Conservation (phyloP, 1,139 yeast species). For the Meyerozyma sp. region DNA sequence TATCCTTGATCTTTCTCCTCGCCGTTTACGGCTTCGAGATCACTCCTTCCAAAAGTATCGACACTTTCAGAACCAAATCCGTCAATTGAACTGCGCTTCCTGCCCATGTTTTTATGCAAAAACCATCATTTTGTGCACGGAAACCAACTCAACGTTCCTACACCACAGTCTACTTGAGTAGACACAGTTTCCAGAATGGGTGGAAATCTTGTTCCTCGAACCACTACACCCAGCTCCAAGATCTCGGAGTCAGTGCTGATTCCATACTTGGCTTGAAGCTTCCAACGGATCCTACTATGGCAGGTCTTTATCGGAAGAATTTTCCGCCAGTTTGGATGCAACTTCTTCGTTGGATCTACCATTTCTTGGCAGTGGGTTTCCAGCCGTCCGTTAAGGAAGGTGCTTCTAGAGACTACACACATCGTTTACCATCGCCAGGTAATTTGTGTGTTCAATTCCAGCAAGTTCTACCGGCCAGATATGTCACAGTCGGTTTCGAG, state of each 20-base stretch:
- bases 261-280: not conserved
- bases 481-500: conserved; percentile 13
- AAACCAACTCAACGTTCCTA: not conserved
- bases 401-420: conserved; percentile 5
- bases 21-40: not conserved
- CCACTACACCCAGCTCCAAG: not conserved
- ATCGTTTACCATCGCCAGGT: conserved; percentile 8
- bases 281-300: not conserved
- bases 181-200: not conserved
- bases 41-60: not conserved
- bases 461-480: conserved; percentile 17
- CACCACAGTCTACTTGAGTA: not conserved
- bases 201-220: not conserved
- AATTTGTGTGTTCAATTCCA: conserved; percentile 14
- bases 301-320: conserved; percentile 13
- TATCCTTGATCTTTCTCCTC: not conserved
- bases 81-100: not conserved
- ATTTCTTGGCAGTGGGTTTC: not conserved
- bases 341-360: conserved; percentile 12
- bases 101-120: not conserved
- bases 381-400: not conserved
- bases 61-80: not conserved
- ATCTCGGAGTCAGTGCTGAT: not conserved
- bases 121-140: not conserved
- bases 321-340: conserved; percentile 12